Conservation (phyloP, 2,329 filamentous ascomycete genomes). For the Fusarium udum region DNA sequence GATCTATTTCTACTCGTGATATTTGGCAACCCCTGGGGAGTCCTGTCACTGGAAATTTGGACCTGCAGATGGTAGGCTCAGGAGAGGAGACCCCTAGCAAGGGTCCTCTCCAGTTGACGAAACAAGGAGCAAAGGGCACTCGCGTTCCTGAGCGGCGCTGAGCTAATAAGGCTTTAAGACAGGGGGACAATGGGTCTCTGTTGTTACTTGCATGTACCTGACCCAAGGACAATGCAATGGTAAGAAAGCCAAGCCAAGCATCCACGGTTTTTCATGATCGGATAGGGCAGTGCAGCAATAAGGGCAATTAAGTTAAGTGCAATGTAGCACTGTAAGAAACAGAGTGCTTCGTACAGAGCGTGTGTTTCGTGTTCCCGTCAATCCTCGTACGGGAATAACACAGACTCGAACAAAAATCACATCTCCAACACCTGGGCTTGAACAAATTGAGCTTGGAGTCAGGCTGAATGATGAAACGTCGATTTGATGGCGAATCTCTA, state of each 20-base stretch:
- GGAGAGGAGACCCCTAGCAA: conserved; percentile 38
- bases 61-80: conserved; percentile 39
- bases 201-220: conserved; percentile 21
- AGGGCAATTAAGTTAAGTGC: background rate
- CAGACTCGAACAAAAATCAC: background rate
- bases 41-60: conserved; percentile 44
- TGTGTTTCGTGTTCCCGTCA: background rate
- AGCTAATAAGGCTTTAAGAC: conserved; percentile 18
- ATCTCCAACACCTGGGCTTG: conserved; percentile 3
- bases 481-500: conserved; percentile 15
- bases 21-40: conserved; percentile 9
- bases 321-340: background rate
- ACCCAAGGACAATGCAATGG: background rate
- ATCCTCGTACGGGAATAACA: conserved; percentile 10
- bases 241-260: background rate
- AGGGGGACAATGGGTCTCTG: conserved; percentile 17
- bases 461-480: conserved; percentile 32
- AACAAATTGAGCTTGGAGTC: background rate
- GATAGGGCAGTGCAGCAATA: background rate
- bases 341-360: background rate
- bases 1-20: background rate
- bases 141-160: conserved; percentile 23
- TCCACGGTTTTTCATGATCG: background rate
- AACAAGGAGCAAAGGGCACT: conserved; percentile 32
- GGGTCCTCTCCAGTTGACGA: conserved; percentile 34